A percentile compares a stretch with the other conserved stretches of the same genome.
phyloP scores from a whole-genome alignment of 2,329 filamentous ascomycete species.

The Cercospora sesami region DNA sequence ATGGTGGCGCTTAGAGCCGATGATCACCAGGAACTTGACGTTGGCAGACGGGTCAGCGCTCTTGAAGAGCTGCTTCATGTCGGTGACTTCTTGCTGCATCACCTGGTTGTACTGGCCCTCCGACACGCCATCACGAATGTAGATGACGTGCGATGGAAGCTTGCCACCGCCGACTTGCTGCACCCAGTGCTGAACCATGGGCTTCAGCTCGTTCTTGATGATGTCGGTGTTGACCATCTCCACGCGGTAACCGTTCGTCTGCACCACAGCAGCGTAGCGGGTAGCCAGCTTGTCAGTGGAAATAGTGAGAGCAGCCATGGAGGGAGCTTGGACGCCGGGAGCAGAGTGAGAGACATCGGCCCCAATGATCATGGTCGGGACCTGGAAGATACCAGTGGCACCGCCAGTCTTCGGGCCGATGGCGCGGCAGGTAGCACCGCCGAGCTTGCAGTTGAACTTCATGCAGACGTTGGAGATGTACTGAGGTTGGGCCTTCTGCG shows the following conservation, averaged over 20 bases:
- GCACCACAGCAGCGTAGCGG: slow-evolving; percentile 74
- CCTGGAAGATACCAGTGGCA: slow-evolving; percentile 39
- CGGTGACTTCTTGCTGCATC: slow-evolving; percentile 71
- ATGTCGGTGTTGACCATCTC: slow-evolving; percentile 75
- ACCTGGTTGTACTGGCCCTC: slow-evolving; percentile 84
- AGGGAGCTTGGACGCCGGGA: slow-evolving; percentile 65
- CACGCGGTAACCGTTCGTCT: slow-evolving; percentile 78
- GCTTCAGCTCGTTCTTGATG: slow-evolving; percentile 62
- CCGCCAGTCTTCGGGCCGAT: slow-evolving; percentile 41
- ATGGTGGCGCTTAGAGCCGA: slow-evolving; percentile 92
- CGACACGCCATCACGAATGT: slow-evolving; percentile 89
- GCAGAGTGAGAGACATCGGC: slow-evolving; percentile 85
- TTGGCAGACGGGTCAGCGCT: slow-evolving; percentile 39
- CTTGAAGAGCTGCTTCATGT: slow-evolving; percentile 60
- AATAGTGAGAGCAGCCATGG: slow-evolving; percentile 83
- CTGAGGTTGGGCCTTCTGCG: slow-evolving; percentile 69
- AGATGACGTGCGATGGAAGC: slow-evolving; percentile 74
- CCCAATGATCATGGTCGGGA: slow-evolving; percentile 79
- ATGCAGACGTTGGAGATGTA: slow-evolving; percentile 93
- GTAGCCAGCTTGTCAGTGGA: slow-evolving; percentile 70
- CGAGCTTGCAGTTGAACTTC: slow-evolving; percentile 96
- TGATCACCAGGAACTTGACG: slow-evolving; percentile 77
- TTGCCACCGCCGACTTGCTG: slow-evolving; percentile 53
- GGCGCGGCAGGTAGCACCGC: slow-evolving; percentile 68
- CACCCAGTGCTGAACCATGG: slow-evolving; percentile 65